phyloP scores from a whole-genome alignment of 805 yeast species.

The Candida adriatica region DNA sequence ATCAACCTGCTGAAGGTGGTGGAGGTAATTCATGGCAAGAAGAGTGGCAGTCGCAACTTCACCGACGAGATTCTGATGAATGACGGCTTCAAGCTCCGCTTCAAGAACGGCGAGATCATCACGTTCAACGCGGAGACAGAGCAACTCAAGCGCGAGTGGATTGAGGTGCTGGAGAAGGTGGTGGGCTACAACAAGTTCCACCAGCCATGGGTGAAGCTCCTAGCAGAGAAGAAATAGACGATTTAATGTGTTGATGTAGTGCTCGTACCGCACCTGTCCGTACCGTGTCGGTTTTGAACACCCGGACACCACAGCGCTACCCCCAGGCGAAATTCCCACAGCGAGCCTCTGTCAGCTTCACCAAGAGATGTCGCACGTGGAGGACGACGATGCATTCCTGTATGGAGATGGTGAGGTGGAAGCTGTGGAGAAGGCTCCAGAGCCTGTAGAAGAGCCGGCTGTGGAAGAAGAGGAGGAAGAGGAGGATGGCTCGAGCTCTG shows the following conservation, averaged over 20 bases:
- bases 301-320: too few species aligned
- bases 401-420: conserved; percentile 21
- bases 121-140: conserved; percentile 79
- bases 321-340: too few species aligned
- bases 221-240: conserved; percentile 18
- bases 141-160: conserved; percentile 61
- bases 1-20: conserved; percentile 69
- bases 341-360: neutral
- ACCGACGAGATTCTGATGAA: conserved; percentile 66
- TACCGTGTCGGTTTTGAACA: too few species aligned
- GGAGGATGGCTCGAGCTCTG: conserved; percentile 26
- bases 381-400: conserved; percentile 60
- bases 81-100: conserved; percentile 68
- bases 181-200: conserved; percentile 49
- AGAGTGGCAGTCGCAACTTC: conserved; percentile 42
- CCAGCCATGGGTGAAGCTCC: conserved; percentile 54
- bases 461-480: conserved; percentile 14
- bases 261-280: too few species aligned
- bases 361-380: conserved; percentile 24
- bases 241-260: too few species aligned
- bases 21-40: conserved; percentile 28
- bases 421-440: conserved; percentile 13
- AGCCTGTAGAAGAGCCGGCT: conserved; percentile 16
- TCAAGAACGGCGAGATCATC: conserved; percentile 74
- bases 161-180: conserved; percentile 46